These are phyloP conservation scores for Dentipellis sp. DNA, from an alignment of 768 basidiomycete genomes.

Conservation along the genomic window DNA sequence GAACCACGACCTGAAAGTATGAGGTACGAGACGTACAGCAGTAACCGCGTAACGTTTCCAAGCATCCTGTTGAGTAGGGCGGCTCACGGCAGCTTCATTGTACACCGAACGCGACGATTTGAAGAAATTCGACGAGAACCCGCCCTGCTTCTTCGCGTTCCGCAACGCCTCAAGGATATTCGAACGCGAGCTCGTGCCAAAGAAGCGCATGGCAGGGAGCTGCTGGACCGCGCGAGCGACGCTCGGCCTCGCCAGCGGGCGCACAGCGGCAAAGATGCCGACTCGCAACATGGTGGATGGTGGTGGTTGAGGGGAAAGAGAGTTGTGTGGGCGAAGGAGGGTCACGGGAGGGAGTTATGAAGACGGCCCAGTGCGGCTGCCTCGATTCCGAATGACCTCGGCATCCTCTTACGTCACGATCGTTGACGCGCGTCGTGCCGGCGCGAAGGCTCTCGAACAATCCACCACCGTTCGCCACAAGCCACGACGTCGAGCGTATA, in stretches of 20 bases:
- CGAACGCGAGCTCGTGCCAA: slow-evolving; percentile 22
- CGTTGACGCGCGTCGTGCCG: no score
- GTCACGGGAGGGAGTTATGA: no score
- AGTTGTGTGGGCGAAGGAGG: not conserved
- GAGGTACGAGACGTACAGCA: slow-evolving; percentile 30
- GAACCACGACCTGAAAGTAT: not conserved
- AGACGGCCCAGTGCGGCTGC: not conserved
- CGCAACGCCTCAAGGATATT: slow-evolving; percentile 22
- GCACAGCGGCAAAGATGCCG: slow-evolving; percentile 13
- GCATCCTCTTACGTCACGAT: not conserved
- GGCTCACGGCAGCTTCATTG: slow-evolving; percentile 35
- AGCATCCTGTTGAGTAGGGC: slow-evolving; percentile 28
- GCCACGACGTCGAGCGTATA: no score
- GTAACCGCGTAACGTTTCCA: slow-evolving; percentile 46
- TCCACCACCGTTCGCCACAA: no score
- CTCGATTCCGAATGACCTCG: not conserved
- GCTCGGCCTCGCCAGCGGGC: slow-evolving; percentile 16
- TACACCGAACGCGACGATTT: slow-evolving; percentile 35
- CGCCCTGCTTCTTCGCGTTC: slow-evolving; percentile 13
- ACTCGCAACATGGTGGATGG: slow-evolving; percentile 19
- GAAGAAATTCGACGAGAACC: slow-evolving; percentile 16
- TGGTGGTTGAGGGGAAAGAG: slow-evolving; percentile 2
- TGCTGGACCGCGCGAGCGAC: slow-evolving; percentile 16
- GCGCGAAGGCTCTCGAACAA: no score
- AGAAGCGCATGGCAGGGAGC: slow-evolving; percentile 18